A percentile compares a stretch with the other conserved stretches of the same genome.
Conservation (phyloP, 805 yeast species). For the Wickerhamiella vanderwaltii region DNA sequence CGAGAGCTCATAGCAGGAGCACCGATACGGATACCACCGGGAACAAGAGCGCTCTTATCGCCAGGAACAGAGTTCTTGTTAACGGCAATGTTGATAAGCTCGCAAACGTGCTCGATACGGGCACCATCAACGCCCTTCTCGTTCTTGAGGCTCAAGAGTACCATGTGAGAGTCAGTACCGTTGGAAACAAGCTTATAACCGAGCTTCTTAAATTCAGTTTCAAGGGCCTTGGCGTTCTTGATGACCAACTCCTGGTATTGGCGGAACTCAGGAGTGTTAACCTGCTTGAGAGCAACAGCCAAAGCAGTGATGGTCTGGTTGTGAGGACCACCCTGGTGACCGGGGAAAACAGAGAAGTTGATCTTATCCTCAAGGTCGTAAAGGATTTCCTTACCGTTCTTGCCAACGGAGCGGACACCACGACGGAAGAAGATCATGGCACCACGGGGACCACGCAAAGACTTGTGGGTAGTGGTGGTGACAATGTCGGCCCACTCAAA, state of each 20-base stretch:
- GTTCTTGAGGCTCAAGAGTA: constrained; percentile 66
- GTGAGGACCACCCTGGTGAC: constrained; percentile 99
- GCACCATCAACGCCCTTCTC: constrained; percentile 93
- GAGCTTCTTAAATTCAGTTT: constrained; percentile 45
- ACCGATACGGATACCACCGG: constrained; percentile 95
- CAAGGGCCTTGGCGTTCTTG: constrained; percentile 68
- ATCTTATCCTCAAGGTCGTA: constrained; percentile 85
- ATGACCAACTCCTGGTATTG: constrained; percentile 76
- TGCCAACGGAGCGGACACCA: constrained; percentile 70
- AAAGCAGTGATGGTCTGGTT: constrained; percentile 95
- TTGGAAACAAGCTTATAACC: constrained; percentile 76
- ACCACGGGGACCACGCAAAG: constrained; percentile 98
- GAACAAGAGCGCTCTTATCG: constrained; percentile 90
- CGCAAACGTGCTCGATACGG: constrained; percentile 89
- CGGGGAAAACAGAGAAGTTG: constrained; percentile 97
- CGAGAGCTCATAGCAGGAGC: constrained; percentile 98
- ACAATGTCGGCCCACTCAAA: constrained; percentile 90
- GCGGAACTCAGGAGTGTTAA: constrained; percentile 75
- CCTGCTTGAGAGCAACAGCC: constrained; percentile 91
- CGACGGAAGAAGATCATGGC: constrained; percentile 96
- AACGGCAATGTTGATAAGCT: constrained; percentile 85
- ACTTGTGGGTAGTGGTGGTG: constrained; percentile 95
- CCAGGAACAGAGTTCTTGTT: constrained; percentile 98
- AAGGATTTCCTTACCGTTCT: constrained; percentile 72
- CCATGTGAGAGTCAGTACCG: constrained; percentile 97